Evolutionary conservation across 805 yeast genomes (phyloP).

Genomic region (Kodamaea jinghongensis): DNA sequence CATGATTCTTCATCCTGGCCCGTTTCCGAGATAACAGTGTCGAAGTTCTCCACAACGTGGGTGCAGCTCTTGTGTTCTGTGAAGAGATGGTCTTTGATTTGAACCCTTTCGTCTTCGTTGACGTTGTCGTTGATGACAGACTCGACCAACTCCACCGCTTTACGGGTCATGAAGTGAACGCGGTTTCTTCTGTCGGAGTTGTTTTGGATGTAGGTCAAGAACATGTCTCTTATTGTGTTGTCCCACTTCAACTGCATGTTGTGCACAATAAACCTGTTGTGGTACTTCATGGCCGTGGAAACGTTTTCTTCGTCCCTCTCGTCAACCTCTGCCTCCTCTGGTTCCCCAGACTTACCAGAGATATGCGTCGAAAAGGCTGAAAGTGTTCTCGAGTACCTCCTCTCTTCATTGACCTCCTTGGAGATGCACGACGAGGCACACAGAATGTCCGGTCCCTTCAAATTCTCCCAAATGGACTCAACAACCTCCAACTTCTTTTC

Average conservation of each 20-base stretch:
- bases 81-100: constrained; percentile 16
- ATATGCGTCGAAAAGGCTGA: constrained; percentile 32
- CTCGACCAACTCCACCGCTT: constrained; percentile 49
- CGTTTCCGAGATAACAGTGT: constrained; percentile 47
- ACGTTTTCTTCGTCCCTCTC: neutral
- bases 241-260: constrained; percentile 79
- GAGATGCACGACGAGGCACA: constrained; percentile 6
- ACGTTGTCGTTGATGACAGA: constrained; percentile 26
- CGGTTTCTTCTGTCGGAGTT: constrained; percentile 43
- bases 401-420: constrained; percentile 2
- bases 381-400: constrained; percentile 16
- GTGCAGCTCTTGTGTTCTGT: constrained; percentile 22
- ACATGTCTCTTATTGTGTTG: constrained; percentile 58
- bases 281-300: constrained; percentile 35
- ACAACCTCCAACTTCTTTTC: constrained; percentile 24
- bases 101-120: constrained; percentile 16
- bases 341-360: constrained; percentile 9
- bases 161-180: constrained; percentile 45
- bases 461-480: constrained; percentile 21
- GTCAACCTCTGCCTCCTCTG: neutral
- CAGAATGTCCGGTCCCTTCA: constrained; percentile 7
- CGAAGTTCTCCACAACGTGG: constrained; percentile 46
- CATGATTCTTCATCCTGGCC: constrained; percentile 41
- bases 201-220: constrained; percentile 54
- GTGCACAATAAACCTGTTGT: constrained; percentile 71